These are phyloP conservation scores for Castanopsis chinensis DNA, from an alignment of 306 rosid genomes.

Conservation along the genomic window DNA sequence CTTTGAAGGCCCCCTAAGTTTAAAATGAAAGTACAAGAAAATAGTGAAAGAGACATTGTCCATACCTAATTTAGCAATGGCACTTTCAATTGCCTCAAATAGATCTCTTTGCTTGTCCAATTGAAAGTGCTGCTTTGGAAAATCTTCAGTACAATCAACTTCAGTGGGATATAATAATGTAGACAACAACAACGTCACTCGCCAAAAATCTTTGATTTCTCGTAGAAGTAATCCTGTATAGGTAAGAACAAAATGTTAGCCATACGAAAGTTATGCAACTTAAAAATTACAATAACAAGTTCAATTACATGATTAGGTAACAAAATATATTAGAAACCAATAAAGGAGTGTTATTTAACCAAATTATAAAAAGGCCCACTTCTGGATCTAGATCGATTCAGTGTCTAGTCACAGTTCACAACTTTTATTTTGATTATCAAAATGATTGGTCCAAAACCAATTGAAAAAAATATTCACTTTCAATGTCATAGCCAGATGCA, in stretches of 20 bases:
- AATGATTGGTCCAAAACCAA: too few relatives aligned
- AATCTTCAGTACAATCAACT: constrained; percentile 34
- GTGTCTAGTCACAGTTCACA: neutral
- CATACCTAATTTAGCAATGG: constrained; percentile 66
- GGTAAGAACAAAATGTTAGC: constrained; percentile 5
- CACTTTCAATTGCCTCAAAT: constrained; percentile 50
- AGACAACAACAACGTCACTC: constrained; percentile 73
- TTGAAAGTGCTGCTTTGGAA: constrained; percentile 29
- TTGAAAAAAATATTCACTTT: too few relatives aligned
- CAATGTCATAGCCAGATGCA: too few relatives aligned
- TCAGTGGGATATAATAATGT: constrained; percentile 49
- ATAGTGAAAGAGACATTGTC: neutral
- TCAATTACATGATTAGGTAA: neutral
- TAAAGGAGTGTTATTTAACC: neutral
- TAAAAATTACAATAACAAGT: neutral
- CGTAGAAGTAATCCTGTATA: constrained; percentile 68
- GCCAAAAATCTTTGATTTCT: constrained; percentile 81
- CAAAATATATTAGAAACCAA: neutral
- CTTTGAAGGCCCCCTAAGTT: neutral
- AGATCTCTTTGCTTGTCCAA: constrained; percentile 43
- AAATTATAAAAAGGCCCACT: neutral
- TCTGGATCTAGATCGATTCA: neutral
- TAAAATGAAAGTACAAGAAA: neutral
- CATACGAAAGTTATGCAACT: neutral
- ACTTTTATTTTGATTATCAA: too few relatives aligned